Base-by-base conservation (phyloP, 2,329 filamentous ascomycete genomes). In the Cladosporium sphaerospermum region DNA sequence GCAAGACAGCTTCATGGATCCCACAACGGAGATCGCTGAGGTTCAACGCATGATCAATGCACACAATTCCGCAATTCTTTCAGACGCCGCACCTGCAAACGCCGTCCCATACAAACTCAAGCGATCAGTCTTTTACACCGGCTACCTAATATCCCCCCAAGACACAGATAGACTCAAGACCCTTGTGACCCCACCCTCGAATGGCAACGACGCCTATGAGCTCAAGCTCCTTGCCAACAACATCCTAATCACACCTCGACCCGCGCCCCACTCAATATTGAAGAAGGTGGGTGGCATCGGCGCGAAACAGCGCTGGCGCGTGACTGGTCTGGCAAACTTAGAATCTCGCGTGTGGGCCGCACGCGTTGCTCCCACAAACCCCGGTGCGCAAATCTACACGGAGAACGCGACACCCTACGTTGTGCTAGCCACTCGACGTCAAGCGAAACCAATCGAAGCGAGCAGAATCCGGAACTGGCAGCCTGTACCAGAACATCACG, bases 331-430 rank as follows among this genome's bases (percentile, higher is more conserved):
- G 5, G 89, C 83, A 0, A 82, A 80, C 59, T 83, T 82, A 59
- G 86, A 96, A 56, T 85, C 90, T 67, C 86, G 81, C 61, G 79
- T 97, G 37, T 99, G 92, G 91, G 93, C 92, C 4, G 89, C 86
- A 13, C 80, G 84, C 41, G 81, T 96, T 9, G 78, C 82, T 32
- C 89, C 93, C 1, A 78, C 91, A 0, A 83, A 85, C 0, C 73
- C 81, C 13, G 80, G 78, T 0, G 81, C 84, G 37, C 78, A 77
- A 43, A 84, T 84, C 60, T 86, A 93, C 71, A 91, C 89, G 0
- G 89, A 95, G 59, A 91, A 90, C 63, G 78, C 81, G 1, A 80
- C 79, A 0, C 90, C 91, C 0, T 79, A 89, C 9, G 84, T 97
- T 9, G 88, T 97, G 1, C 78, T 99, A 36, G 91, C 89, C 1